These are phyloP conservation scores for Phytophthora citrophthora DNA, from an alignment of 352 stramenopile genomes.

Conservation along the genomic window DNA sequence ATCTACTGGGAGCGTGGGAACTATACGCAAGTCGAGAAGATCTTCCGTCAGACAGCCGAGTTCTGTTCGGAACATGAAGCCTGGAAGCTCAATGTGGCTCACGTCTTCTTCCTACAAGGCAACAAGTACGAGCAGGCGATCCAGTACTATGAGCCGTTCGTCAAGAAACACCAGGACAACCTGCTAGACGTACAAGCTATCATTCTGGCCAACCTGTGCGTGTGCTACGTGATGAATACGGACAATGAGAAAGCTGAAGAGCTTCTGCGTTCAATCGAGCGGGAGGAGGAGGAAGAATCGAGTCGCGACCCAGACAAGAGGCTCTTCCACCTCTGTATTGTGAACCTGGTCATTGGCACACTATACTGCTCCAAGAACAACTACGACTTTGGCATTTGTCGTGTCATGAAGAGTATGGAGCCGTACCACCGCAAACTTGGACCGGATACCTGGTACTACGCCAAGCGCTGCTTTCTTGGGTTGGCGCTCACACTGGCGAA, in stretches of 20 bases:
- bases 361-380: conserved; percentile 98
- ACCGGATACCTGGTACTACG: conserved; percentile 96
- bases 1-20: conserved; percentile 98
- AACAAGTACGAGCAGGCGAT: conserved; percentile 90
- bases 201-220: conserved; percentile 97
- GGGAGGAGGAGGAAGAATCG: conserved; percentile 93
- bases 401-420: conserved; percentile 96
- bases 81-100: conserved; percentile 97
- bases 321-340: conserved; percentile 96
- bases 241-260: conserved; percentile 97
- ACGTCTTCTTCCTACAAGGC: conserved; percentile 96
- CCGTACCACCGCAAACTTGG: conserved; percentile 96
- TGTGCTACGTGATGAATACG: conserved; percentile 98
- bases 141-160: conserved; percentile 96
- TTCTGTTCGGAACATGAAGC: conserved; percentile 96
- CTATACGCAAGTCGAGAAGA: conserved; percentile 96
- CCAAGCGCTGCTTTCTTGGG: conserved; percentile 95
- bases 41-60: conserved; percentile 95
- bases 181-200: conserved; percentile 96
- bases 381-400: conserved; percentile 96
- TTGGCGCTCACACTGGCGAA: conserved; percentile 94
- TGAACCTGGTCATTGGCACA: conserved; percentile 98
- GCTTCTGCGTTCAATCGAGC: conserved; percentile 95
- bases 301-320: conserved; percentile 90
- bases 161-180: conserved; percentile 92